Evolutionary conservation across 345 rosid genomes (phyloP), one percentile per base, ranked within the genome.

Genomic region (Reutealis trisperma): DNA sequence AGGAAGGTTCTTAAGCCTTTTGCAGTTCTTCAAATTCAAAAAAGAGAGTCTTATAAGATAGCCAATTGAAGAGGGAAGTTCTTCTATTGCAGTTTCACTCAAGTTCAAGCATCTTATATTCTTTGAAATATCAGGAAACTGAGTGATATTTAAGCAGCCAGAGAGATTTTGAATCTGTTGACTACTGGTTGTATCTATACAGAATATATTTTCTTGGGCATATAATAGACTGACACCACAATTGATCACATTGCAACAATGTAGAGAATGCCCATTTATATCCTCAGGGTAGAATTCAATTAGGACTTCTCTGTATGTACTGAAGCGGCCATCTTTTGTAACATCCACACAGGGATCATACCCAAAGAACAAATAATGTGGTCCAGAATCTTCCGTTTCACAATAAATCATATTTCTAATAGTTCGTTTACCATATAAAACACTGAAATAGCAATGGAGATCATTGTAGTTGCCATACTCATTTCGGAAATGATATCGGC

Each of bases 1-100:
- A 24, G 78, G 78, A 73, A 79, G 51, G 42, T 62, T 49, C 61
- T 60, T 60, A 5, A 79, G 67, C 2, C 69, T 45, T 45, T 45
- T 45, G 49, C 49, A 45, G 13, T 45, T 45, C 37, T 34, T 34
- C 37, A 34, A 34, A 34, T 34, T 34, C 37, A 34, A 34, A 34
- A 2, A 34, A 34, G 37, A 34, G 37, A 34, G 37, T 34, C 37
- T 34, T 34, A 4, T 34, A 34, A 34, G 37, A 34, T 34, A 34
- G 3, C 37, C 4, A 34, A 34, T 34, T 4, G 37, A 34, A 34
- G 37, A 34, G 37, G 37, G 37, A 34, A 34, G 37, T 34, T 34
- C 37, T 34, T 34, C 37, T 34, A 34, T 34, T 34, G 37, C 2
- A 34, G 37, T 34, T 34, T 34, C 37, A 34, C 37, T 34, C 37